These are phyloP conservation scores for Cinchona pubescens DNA, from an alignment of 257 asterid species.

Conservation along the genomic window DNA sequence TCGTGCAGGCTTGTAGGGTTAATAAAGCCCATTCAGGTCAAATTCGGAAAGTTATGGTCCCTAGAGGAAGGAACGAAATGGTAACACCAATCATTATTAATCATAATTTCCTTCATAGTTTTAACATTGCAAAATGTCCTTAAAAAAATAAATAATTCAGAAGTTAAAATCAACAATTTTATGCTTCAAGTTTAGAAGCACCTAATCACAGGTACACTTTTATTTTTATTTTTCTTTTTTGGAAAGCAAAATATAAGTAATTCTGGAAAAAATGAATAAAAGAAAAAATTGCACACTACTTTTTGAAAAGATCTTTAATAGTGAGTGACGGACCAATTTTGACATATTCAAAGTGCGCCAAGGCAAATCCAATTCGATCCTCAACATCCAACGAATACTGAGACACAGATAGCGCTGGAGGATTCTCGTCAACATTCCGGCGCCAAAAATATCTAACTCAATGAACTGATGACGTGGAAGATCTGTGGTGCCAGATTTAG, in stretches of 20 bases:
- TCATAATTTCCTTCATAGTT: too few species aligned
- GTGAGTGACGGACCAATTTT: neutral
- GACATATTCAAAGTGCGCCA: neutral
- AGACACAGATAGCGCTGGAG: neutral
- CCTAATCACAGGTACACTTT: too few species aligned
- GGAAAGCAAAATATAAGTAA: neutral
- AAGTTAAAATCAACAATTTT: too few species aligned
- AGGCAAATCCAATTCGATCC: neutral
- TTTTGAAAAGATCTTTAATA: neutral
- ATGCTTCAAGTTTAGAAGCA: too few species aligned
- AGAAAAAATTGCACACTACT: neutral
- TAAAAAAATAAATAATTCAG: too few species aligned
- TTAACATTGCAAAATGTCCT: too few species aligned
- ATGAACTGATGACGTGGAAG: conserved; percentile 42
- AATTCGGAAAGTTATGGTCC: too few species aligned
- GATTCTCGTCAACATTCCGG: conserved; percentile 5
- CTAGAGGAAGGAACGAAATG: too few species aligned
- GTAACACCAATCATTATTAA: too few species aligned
- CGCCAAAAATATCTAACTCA: conserved; percentile 38
- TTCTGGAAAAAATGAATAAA: neutral
- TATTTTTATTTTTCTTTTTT: neutral
- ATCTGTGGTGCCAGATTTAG: conserved; percentile 26
- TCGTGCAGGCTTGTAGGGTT: too few species aligned
- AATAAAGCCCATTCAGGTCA: too few species aligned
- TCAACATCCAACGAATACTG: neutral